Percentiles rank a stretch among this genome's conserved stretches.
Evolutionary conservation across 2,329 filamentous ascomycete species (phyloP).

Genomic region (Exophiala viscosa): DNA sequence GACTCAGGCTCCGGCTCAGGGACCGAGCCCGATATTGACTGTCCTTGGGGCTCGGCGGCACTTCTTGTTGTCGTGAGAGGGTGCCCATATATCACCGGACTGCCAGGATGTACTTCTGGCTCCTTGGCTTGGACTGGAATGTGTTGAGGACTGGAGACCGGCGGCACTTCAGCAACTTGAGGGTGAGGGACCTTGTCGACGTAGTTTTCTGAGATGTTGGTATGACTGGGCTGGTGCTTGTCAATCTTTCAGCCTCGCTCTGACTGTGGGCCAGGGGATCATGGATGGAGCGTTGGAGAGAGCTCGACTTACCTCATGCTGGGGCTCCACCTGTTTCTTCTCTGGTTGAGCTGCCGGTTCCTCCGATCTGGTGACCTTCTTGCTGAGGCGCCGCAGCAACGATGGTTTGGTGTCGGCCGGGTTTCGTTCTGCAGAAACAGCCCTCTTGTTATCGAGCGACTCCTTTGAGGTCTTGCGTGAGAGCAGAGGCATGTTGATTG

Average conservation of each 20-base stretch:
- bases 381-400: constrained; percentile 10
- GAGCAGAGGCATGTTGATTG: constrained; percentile 9
- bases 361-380: constrained; percentile 3
- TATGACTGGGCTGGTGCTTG: constrained; percentile 1
- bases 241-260: background rate
- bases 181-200: constrained; percentile 3
- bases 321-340: background rate
- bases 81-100: background rate
- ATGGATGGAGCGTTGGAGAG: too few species aligned
- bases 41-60: background rate
- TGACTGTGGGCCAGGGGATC: background rate
- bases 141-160: background rate
- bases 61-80: background rate
- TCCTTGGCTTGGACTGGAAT: background rate
- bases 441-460: background rate
- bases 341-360: background rate
- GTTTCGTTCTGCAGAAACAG: constrained; percentile 1
- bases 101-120: background rate
- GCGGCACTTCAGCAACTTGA: constrained; percentile 13
- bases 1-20: background rate
- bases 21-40: background rate
- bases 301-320: constrained; percentile 1
- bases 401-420: constrained; percentile 7
- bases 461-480: constrained; percentile 5
- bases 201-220: background rate